Evolutionary conservation across 306 rosid genomes (phyloP), one percentile per base, ranked within the genome.

Genomic region (Delonix regia): DNA sequence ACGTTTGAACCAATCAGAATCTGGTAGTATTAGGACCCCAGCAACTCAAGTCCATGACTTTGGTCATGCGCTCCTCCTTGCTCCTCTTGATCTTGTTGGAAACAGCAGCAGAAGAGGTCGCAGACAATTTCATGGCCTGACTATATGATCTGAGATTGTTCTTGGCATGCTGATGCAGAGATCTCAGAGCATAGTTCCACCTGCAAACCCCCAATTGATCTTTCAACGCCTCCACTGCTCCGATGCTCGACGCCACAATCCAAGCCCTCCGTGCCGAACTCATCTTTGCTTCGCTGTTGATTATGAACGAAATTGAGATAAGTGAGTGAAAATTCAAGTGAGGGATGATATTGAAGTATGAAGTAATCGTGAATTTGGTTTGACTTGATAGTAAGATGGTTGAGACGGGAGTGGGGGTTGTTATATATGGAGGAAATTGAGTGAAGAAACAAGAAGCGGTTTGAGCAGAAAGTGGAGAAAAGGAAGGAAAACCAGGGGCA

Each of bases 131-230:
- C 72, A 28, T 80, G 49, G 91, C 88, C 38, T 87, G 92, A 45
- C 72, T 67, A 45, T 80, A 91, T 2, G 94, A 85, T 80, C 93
- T 80, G 60, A 89, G 22, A 27, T 93, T 86, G 79, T 9, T 87
- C 86, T 86, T 93, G 9, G 83, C 88, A 69, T 88, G 81, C 6
- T 88, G 97, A 0, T 89, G 89, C 8, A 89, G 47, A 12, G 95
- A 88, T 30, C 89, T 91, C 2, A 91, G 14, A 14, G 77, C 80
- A 36, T 84, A 69, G 76, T 93, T 93, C 98, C 97, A 91, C 39
- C 94, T 82, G 79, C 93, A 93, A 0, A 91, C 81, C 0, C 98
- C 97, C 9, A 85, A 3, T 85, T 91, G 98, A 36, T 91, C 98
- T 52, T 93, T 93, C 73, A 89, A 63, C 0, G 93, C 94, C 38